Base-by-base conservation (phyloP, 371 early-diverging fungal genomes). In the Actinomortierella ambigua region DNA sequence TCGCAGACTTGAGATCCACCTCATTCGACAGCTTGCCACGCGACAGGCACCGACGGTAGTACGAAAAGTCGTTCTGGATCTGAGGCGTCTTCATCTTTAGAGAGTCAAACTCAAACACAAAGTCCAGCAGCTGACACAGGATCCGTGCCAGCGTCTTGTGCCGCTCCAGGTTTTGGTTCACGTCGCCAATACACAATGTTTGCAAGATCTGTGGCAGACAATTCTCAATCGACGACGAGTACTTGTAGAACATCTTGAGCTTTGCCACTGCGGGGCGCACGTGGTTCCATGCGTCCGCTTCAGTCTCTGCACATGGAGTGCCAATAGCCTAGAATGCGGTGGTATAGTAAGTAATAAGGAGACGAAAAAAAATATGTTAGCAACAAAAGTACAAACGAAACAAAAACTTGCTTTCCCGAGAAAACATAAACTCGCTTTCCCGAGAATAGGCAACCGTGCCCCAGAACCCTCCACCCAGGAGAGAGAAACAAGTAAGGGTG, bases 11-110 rank as follows among this genome's bases (percentile, higher is more conserved):
- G 51, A 86, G 64, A 68, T 86, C 85, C n/a, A 76, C 81, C 63
- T 87, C 83, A 55, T 80, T 76, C 47, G 79, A 70, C 68, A 84
- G 85, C 55, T 85, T 76, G 65, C 92, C 90, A 50, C 93, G 89
- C 26, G 87, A 88, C 24, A 95, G 80, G 57, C 95, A 91, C 56
- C 98, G 88, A 44, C 97, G 90, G 79, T 98, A 98, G 70, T 94
- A 98, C 22, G 95, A 93, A 65, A 98, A 94, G 75, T 98, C 97
- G 81, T 98, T 98, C 75, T 96, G 96, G 57, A 96, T 88, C 61
- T 91, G 89, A 40, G 96, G 92, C 63, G 91, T 95, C 62, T 81
- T 82, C 92, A 94, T 93, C 95, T 97, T 96, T 22, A 95, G 75
- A 61, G 92, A 88, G 69, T 95, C 97, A 79, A 95, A 96, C 49